Conservation (phyloP, 805 yeast genomes). For the Maudiozyma bulderi region DNA sequence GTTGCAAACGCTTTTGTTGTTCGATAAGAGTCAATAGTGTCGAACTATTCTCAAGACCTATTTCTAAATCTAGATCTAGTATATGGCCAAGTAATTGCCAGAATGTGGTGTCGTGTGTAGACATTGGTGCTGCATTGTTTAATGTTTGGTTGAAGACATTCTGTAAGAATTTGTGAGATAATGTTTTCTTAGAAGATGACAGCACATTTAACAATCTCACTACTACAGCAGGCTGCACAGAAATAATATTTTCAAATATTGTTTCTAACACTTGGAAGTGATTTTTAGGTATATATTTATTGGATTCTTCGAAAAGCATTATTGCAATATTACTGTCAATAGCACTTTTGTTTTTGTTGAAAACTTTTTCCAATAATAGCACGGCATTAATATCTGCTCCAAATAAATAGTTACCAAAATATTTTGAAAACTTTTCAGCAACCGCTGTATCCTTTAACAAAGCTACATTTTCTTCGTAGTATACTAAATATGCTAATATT, state of each 20-base stretch:
- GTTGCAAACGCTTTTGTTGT: constrained; percentile 4
- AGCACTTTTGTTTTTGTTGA: constrained; percentile 5
- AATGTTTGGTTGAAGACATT: constrained; percentile 13
- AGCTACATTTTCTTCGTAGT: background rate
- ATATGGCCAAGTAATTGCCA: constrained; percentile 41
- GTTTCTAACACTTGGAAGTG: constrained; percentile 34
- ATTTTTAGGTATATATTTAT: constrained; percentile 16
- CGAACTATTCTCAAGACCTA: constrained; percentile 39
- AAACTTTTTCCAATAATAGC: constrained; percentile 15
- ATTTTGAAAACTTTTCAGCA: constrained; percentile 3
- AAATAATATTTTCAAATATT: constrained; percentile 36
- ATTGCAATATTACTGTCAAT: constrained; percentile 8
- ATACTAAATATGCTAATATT: constrained; percentile 12
- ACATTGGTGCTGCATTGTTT: constrained; percentile 1
- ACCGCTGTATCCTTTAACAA: background rate
- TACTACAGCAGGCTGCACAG: constrained; percentile 32
- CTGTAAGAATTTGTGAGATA: constrained; percentile 44
- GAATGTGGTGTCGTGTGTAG: constrained; percentile 18
- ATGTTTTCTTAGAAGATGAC: constrained; percentile 40
- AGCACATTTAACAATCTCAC: constrained; percentile 38
- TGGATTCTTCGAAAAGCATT: constrained; percentile 15
- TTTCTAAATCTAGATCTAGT: constrained; percentile 46
- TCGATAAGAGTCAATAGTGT: constrained; percentile 10
- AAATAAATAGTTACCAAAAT: constrained; percentile 12
- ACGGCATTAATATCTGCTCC: constrained; percentile 9